A percentile compares a stretch with the other conserved stretches of the same genome.
Evolutionary conservation across 176 grass and related monocot species (phyloP).

Genomic region (Carex scoparia): DNA sequence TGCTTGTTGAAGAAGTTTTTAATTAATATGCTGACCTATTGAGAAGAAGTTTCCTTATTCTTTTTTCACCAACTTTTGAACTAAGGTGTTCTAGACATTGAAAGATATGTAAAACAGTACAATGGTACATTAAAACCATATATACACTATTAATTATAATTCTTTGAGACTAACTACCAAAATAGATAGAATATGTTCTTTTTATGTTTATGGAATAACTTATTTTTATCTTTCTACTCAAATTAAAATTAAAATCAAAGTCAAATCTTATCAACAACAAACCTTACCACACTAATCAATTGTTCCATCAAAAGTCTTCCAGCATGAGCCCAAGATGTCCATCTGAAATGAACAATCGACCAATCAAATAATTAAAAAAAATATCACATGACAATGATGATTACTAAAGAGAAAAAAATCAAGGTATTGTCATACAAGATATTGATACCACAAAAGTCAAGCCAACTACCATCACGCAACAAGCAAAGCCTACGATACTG

Average conservation of each 20-base stretch:
- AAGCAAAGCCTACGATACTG: background rate
- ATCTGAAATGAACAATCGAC: background rate
- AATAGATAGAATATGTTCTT: background rate
- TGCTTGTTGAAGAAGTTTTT: no score
- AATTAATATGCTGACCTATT: no score
- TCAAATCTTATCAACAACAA: background rate
- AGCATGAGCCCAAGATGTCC: background rate
- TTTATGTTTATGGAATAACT: background rate
- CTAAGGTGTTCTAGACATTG: background rate
- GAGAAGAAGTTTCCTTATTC: no score
- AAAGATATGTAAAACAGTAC: background rate
- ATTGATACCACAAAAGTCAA: background rate
- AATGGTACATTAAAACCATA: background rate
- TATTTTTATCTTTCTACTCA: background rate
- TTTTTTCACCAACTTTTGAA: background rate
- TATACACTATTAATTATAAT: background rate
- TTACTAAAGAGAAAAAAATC: background rate
- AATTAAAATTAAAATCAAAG: background rate
- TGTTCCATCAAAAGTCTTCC: background rate
- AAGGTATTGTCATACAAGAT: background rate
- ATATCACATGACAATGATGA: background rate
- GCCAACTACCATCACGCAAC: background rate
- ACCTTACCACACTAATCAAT: background rate
- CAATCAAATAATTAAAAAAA: background rate
- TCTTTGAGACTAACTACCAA: background rate